Evolutionary conservation across 2,329 filamentous ascomycete species (phyloP), one percentile per base, ranked within the genome.

Genomic region (Fusarium dimerum): DNA sequence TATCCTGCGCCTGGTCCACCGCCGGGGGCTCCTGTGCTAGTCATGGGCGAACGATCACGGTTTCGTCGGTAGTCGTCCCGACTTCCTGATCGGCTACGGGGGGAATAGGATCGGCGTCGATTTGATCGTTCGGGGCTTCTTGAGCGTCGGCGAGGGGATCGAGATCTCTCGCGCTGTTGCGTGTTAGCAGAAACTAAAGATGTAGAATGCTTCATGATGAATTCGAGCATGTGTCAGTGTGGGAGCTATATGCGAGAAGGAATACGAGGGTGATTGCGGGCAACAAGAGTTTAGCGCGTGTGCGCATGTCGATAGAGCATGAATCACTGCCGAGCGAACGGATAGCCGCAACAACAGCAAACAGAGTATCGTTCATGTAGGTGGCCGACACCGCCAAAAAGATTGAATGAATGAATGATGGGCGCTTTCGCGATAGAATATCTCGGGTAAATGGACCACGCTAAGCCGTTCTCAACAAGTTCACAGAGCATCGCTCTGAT

Each of bases 21-120:
- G 71, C 84, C 78, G 56, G 81, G 72, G 70, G 85, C 79, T 71
- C 84, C 86, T 75, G 86, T 80, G 71, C 81, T 86, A 78, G 87
- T 89, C 87, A 95, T 92, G 77, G 91, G 92, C 74, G 89, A 94
- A 72, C 90, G 89, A 73, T 81, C 88, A 83, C 71, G 86, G 68
- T 78, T 81, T 73, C 87, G 85, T 70, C 89, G 87, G 71, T 89
- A 89, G 65, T 90, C 87, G 78, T 89, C 87, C 74, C 85, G 82
- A 73, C 88, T 92, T 55, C 70, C 71, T 72, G 89, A 92, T 72
- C 89, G 87, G 77, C 86, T 89, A 68, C 88, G 86, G 58, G 88
- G 87, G 55, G 88, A 90, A 71, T 89, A 92, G 47, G 89, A 92
- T 64, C 89, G 86, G 68, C 89, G 88, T 68, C 82, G 84, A 68